Evolutionary conservation across 163 green algal species (phyloP).

Genomic region (Coccomyxa subellipsoidea): DNA sequence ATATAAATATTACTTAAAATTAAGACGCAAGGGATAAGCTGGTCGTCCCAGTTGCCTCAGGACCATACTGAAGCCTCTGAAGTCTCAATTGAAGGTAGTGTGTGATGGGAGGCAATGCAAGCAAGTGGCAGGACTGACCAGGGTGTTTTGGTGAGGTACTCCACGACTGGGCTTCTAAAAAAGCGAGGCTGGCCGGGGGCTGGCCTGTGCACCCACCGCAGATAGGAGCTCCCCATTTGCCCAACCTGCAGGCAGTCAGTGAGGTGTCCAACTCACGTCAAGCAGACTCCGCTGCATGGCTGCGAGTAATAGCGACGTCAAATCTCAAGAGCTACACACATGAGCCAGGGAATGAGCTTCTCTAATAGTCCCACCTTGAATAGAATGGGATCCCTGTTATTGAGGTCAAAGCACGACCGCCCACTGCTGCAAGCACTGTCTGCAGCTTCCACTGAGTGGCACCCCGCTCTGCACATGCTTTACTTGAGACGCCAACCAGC

Average conservation of each 20-base stretch:
- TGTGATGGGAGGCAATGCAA: not conserved
- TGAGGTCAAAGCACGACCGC: not conserved
- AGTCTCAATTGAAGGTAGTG: not conserved
- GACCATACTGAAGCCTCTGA: not conserved
- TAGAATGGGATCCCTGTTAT: not conserved
- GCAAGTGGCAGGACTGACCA: constrained; percentile 11
- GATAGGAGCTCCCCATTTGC: constrained; percentile 14
- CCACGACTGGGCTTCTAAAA: constrained; percentile 17
- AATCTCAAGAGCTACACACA: too few species aligned
- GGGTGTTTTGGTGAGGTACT: constrained; percentile 22
- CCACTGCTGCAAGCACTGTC: not conserved
- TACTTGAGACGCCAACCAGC: not conserved
- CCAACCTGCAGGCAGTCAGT: constrained; percentile 16
- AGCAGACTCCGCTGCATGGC: too few species aligned
- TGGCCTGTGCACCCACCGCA: constrained; percentile 30
- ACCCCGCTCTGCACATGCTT: not conserved
- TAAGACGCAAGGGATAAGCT: not conserved
- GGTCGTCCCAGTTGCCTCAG: not conserved
- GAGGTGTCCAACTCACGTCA: too few species aligned
- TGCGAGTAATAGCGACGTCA: too few species aligned
- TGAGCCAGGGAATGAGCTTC: not conserved
- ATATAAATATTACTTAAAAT: not conserved
- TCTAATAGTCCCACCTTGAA: not conserved
- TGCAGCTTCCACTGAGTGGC: not conserved
- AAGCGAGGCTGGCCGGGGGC: constrained; percentile 25